phyloP scores from a whole-genome alignment of 495 filamentous ascomycete genomes.

The Aspergillus panamensis region DNA sequence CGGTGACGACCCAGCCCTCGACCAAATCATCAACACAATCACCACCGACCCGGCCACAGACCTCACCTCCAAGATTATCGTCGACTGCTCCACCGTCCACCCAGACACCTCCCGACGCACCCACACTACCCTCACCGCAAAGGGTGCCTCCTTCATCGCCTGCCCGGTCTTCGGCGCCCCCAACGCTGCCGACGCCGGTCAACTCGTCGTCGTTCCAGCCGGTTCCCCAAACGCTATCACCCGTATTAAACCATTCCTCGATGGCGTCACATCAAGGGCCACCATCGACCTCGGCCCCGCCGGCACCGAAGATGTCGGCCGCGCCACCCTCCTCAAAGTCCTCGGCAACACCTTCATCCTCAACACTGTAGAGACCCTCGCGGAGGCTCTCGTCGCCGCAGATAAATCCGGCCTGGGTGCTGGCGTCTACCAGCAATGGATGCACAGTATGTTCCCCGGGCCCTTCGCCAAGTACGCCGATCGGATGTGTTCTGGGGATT shows the following conservation, averaged over 20 bases:
- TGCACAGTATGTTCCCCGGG: conserved; percentile 59
- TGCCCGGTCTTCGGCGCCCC: conserved; percentile 83
- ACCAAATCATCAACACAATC: conserved; percentile 49
- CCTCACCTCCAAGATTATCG: conserved; percentile 43
- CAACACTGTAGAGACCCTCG: conserved; percentile 74
- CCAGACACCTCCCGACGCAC: conserved; percentile 71
- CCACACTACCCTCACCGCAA: conserved; percentile 50
- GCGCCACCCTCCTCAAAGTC: conserved; percentile 60
- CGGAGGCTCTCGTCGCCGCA: conserved; percentile 71
- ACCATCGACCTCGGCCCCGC: conserved; percentile 53
- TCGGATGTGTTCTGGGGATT: conserved; percentile 73
- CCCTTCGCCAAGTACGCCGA: conserved; percentile 63
- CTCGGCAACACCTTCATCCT: conserved; percentile 86
- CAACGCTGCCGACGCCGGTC: conserved; percentile 70
- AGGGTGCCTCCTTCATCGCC: conserved; percentile 70
- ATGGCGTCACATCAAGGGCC: conserved; percentile 69
- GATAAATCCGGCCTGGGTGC: conserved; percentile 77
- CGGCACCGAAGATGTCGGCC: conserved; percentile 32
- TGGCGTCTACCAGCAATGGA: conserved; percentile 61
- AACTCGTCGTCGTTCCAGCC: conserved; percentile 73
- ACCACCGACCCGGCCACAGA: conserved; percentile 41
- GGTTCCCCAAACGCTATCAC: conserved; percentile 59
- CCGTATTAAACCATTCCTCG: conserved; percentile 67
- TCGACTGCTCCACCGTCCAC: conserved; percentile 87
- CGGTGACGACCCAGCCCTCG: conserved; percentile 72